Base-by-base conservation (phyloP, 2,329 filamentous ascomycete species). In the Chrysosphaeria jannelii region DNA sequence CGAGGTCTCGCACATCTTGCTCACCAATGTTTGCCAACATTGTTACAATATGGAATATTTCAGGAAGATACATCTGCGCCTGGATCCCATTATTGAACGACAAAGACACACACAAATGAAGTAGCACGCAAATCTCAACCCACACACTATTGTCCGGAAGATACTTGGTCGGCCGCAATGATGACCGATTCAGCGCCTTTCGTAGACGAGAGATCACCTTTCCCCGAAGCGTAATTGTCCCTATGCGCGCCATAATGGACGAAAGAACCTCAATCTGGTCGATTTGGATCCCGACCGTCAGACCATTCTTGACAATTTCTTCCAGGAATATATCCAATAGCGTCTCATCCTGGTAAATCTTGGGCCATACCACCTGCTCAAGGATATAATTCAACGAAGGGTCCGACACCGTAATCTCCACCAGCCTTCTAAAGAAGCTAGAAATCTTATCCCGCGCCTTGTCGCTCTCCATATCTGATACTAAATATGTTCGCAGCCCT, bases 1-100 rank as follows among this genome's bases (percentile, higher is more conserved):
- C 60, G 11, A 59, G 44, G 6, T 53, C 39, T 22, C 63, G 51
- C 5, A 66, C 46, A 8, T 60, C 54, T 7, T 50, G 41, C 8
- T 51, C 41, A 5, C 65, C 65, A 2, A 58, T 68, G 33, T 69
- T 69, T 17, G 61, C 58, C 13, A 70, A 47, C 60, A 71, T 68
- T 0, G 65, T 69, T 28, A 69, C 60, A 23, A 70, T 49, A 39
- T 71, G 65, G 36, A 70, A 70, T 21, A 71, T 50, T 36, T 71
- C 65, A 0, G 65, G 64, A 5, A 71, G 43, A 32, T 61, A 71
- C 21, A 69, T 46, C 37, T 70, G 64, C 4, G 63, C 54, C 38
- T 71, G 65, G 9, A 65, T 52, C 12, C 62, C 58, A 30, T 56
- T 64, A 37, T 69, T 59, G 31, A 71, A 71, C 2, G 65, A 70